Percentiles rank a stretch among this genome's conserved stretches.
Evolutionary conservation across 352 stramenopile genomes (phyloP).

Genomic region (Phytophthora citricola): DNA sequence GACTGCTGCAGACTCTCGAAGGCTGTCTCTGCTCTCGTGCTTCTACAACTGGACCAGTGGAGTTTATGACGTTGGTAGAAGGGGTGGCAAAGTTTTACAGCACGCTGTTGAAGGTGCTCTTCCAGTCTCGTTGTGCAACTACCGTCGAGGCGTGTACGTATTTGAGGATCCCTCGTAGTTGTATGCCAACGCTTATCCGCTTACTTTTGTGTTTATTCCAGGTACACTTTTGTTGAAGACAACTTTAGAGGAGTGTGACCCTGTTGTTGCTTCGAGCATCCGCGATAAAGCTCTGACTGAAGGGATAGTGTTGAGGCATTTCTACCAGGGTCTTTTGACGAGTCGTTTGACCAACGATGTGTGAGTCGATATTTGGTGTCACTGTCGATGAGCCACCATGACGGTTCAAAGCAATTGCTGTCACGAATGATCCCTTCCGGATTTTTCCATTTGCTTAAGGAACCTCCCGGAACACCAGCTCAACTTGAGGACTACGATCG

Average conservation of each 20-base stretch:
- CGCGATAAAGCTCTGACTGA: slow-evolving; percentile 93
- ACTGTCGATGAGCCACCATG: slow-evolving; percentile 94
- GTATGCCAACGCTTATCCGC: not conserved
- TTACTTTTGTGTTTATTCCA: slow-evolving; percentile 24
- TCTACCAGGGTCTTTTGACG: slow-evolving; percentile 93
- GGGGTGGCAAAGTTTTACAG: slow-evolving; percentile 81
- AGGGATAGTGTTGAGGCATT: slow-evolving; percentile 93
- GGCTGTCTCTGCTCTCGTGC: slow-evolving; percentile 88
- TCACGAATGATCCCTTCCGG: slow-evolving; percentile 90
- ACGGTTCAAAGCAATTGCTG: slow-evolving; percentile 90
- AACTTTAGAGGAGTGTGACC: slow-evolving; percentile 89
- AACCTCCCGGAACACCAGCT: slow-evolving; percentile 74
- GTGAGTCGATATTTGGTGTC: slow-evolving; percentile 95
- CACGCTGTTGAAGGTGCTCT: slow-evolving; percentile 87
- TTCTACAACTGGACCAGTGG: slow-evolving; percentile 81
- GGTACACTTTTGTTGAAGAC: slow-evolving; percentile 93
- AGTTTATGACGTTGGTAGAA: slow-evolving; percentile 70
- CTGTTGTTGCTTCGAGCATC: slow-evolving; percentile 82
- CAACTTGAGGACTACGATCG: slow-evolving; percentile 91
- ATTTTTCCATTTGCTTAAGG: slow-evolving; percentile 90
- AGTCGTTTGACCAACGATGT: slow-evolving; percentile 92
- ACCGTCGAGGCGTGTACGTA: slow-evolving; percentile 84
- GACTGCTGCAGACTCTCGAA: slow-evolving; percentile 92
- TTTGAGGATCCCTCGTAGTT: not conserved
- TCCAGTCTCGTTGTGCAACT: slow-evolving; percentile 89